Evolutionary conservation across 2,329 filamentous ascomycete genomes (phyloP), one percentile per base, ranked within the genome.

Genomic region (Nannizziopsis barbatae): DNA sequence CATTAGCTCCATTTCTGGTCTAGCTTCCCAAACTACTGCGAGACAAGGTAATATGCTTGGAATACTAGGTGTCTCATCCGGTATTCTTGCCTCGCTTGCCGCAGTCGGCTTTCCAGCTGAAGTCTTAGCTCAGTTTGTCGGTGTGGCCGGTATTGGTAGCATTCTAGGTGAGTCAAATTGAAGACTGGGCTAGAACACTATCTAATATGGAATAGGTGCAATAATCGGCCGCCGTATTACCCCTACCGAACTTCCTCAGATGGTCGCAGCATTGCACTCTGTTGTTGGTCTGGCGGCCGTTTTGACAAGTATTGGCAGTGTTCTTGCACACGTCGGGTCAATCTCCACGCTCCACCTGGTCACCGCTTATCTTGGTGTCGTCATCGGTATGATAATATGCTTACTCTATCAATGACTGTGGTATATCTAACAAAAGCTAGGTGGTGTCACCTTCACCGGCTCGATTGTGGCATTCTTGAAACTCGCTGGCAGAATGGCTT

Each of bases 401-500:
- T 7, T 35, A 14, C 35, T 31, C 45, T 9, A 20, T 27, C 43
- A 39, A 12, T 17, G 7, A 32, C 41, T 3, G 22, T 15, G 17
- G 2, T 14, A 8, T 20, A 37, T 11, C 46, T 50, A 47, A 45
- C 27, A 14, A 36, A 12, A 12, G 43, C 35, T 32, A 75, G 73
- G 77, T 55, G 88, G 88, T 48, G 81, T 94, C 31, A 95, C 88
- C 0, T 95, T 95, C 60, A 95, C 87, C 0, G 88, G 88, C 1
- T 92, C 86, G 2, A 82, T 95, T 44, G 85, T 95, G 0, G 88
- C 88, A 0, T 94, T 93, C 66, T 65, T 93, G 60, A 95, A 95
- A 64, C 78, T 95, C 1, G 81, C 84, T 0, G 87, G 86, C 2
- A 80, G 74, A 53, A 88, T 94, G 80, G 83, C 83, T 0, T 93